Percentiles rank a stretch among this genome's conserved stretches.
These are phyloP conservation scores for Rhodocollybia butyracea DNA, from an alignment of 768 basidiomycete species.

Conservation along the genomic window DNA sequence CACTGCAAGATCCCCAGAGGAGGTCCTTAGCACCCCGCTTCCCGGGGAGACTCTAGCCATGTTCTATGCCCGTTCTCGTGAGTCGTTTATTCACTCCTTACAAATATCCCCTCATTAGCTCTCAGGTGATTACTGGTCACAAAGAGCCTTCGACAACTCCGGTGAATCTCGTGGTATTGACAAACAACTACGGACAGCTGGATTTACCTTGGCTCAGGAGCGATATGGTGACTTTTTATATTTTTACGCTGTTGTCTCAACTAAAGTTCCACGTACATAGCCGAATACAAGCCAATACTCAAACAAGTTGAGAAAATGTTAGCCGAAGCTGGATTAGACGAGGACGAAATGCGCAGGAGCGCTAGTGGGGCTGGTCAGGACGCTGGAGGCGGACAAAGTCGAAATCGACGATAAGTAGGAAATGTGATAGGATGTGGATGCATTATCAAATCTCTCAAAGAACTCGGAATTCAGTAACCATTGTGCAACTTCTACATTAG, in stretches of 20 bases:
- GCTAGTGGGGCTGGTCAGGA: conserved; percentile 40
- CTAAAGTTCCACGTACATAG: conserved; percentile 18
- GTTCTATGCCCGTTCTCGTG: conserved; percentile 82
- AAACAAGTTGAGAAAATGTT: conserved; percentile 82
- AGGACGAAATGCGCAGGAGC: conserved; percentile 69
- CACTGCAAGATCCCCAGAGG: conserved; percentile 58
- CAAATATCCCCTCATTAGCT: not conserved
- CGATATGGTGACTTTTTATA: conserved; percentile 67
- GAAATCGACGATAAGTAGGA: conserved; percentile 47
- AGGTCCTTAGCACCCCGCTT: conserved; percentile 72
- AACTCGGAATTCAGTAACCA: too few relatives aligned
- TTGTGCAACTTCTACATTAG: too few relatives aligned
- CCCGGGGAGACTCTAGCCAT: conserved; percentile 81
- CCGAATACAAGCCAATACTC: conserved; percentile 77
- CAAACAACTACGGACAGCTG: conserved; percentile 73
- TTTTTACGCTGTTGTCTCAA: not conserved
- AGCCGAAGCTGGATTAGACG: conserved; percentile 80
- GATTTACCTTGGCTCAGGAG: conserved; percentile 72
- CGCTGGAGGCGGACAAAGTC: conserved; percentile 44
- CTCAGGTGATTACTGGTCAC: conserved; percentile 76
- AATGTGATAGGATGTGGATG: too few relatives aligned
- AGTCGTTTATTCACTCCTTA: conserved; percentile 21
- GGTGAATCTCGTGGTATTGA: conserved; percentile 67
- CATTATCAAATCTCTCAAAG: too few relatives aligned
- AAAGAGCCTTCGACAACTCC: conserved; percentile 49